Conservation (phyloP, 2,329 filamentous ascomycete genomes). For the Fusarium chlamydosporum region DNA sequence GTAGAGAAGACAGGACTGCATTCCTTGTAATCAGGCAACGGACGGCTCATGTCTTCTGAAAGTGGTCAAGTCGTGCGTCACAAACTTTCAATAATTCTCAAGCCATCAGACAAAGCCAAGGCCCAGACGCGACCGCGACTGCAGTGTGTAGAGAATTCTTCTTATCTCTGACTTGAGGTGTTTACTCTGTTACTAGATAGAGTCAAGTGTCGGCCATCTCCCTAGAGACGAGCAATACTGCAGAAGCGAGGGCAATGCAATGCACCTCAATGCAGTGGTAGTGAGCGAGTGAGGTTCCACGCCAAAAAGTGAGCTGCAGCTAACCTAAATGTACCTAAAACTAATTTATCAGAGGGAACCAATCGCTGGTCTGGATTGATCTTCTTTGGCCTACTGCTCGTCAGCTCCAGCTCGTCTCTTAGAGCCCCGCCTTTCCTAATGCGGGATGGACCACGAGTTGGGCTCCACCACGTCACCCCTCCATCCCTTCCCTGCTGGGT, state of each 20-base stretch:
- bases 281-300: conserved; percentile 26
- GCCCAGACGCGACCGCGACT: background rate
- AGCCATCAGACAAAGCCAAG: background rate
- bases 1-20: background rate
- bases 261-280: background rate
- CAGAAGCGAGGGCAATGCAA: conserved; percentile 12
- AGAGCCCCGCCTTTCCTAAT: conserved; percentile 41
- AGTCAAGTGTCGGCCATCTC: conserved; percentile 18
- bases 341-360: conserved; percentile 48
- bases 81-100: conserved; percentile 6
- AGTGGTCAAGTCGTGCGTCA: conserved; percentile 7
- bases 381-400: conserved; percentile 37
- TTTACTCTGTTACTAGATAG: conserved; percentile 31
- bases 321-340: conserved; percentile 33
- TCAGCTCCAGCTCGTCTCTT: conserved; percentile 45
- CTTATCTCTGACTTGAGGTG: conserved; percentile 22
- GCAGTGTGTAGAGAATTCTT: conserved; percentile 3
- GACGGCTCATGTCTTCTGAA: conserved; percentile 1
- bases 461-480: conserved; percentile 49
- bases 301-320: conserved; percentile 40
- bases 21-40: background rate
- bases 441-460: conserved; percentile 44
- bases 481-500: conserved; percentile 6
- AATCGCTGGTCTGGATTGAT: conserved; percentile 37
- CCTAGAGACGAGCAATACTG: conserved; percentile 45